A percentile compares a stretch with the other conserved stretches of the same genome.
Evolutionary conservation across 2,329 filamentous ascomycete genomes (phyloP).

Genomic region (Cryphonectria japonica): DNA sequence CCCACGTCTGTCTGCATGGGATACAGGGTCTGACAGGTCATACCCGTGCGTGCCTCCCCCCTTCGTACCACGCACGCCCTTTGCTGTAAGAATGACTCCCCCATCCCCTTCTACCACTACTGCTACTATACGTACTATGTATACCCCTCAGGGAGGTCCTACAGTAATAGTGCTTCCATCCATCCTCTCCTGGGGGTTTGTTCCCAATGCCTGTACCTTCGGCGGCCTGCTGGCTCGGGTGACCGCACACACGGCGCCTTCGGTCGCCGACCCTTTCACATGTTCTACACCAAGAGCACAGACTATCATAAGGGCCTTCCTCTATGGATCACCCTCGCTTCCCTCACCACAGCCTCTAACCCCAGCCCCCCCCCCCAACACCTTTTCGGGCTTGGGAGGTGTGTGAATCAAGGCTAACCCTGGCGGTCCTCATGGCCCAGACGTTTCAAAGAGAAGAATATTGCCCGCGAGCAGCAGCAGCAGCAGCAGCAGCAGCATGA

Average conservation of each 20-base stretch:
- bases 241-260: not conserved
- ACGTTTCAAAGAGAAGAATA: not conserved
- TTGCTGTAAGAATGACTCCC: conserved; percentile 16
- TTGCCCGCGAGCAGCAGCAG: not conserved
- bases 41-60: conserved; percentile 10
- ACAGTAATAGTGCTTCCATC: conserved; percentile 3
- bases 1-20: conserved; percentile 13
- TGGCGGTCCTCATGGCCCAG: conserved; percentile 11
- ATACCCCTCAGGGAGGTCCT: not conserved
- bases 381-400: conserved; percentile 29
- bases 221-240: not conserved
- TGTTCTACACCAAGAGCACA: conserved; percentile 4
- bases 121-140: not conserved
- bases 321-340: conserved; percentile 6
- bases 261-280: not conserved
- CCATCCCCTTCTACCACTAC: conserved; percentile 10
- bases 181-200: not conserved
- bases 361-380: not conserved
- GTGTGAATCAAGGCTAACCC: conserved; percentile 20
- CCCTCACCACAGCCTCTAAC: conserved; percentile 12
- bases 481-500: conserved; percentile 23
- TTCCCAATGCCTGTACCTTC: not conserved
- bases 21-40: conserved; percentile 17
- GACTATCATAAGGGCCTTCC: not conserved
- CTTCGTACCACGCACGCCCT: conserved; percentile 2